phyloP scores from a whole-genome alignment of 2,329 filamentous ascomycete species.

The Purpureocillium takamizusanense region DNA sequence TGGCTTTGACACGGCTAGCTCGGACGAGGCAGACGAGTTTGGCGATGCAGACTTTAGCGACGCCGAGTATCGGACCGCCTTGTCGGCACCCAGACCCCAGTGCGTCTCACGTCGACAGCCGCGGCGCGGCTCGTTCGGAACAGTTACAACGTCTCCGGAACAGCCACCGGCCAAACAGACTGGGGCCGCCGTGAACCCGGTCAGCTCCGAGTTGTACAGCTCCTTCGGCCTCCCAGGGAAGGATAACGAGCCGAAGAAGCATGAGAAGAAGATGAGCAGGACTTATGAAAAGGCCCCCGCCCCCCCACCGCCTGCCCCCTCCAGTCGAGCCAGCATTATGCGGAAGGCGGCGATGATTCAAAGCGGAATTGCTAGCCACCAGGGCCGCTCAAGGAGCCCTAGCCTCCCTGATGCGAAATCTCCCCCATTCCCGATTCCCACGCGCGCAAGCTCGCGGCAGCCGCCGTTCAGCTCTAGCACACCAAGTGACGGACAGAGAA shows the following conservation, averaged over 20 bases:
- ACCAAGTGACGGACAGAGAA: slow-evolving; percentile 64
- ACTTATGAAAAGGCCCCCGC: slow-evolving; percentile 28
- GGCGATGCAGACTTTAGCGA: slow-evolving; percentile 54
- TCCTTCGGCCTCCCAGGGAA: slow-evolving; percentile 29
- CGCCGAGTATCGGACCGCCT: slow-evolving; percentile 56
- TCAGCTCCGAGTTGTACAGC: slow-evolving; percentile 35
- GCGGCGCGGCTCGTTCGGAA: slow-evolving; percentile 12
- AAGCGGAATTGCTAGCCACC: slow-evolving; percentile 64
- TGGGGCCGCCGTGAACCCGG: slow-evolving; percentile 20
- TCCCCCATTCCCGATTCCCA: slow-evolving; percentile 89
- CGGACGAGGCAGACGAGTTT: slow-evolving; percentile 57
- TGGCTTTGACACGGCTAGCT: slow-evolving; percentile 67
- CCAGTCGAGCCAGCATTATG: slow-evolving; percentile 52
- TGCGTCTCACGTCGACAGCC: slow-evolving; percentile 28
- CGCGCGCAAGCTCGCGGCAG: slow-evolving; percentile 76
- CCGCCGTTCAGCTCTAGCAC: slow-evolving; percentile 56
- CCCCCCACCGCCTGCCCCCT: slow-evolving; percentile 16
- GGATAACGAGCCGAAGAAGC: slow-evolving; percentile 13
- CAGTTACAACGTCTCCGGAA: slow-evolving; percentile 33
- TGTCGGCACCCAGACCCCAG: slow-evolving; percentile 53
- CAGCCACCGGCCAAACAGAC: slow-evolving; percentile 19
- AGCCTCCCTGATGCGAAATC: slow-evolving; percentile 50
- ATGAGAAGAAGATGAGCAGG: slow-evolving; percentile 22
- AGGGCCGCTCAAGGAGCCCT: slow-evolving; percentile 54
- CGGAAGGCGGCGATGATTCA: slow-evolving; percentile 74